Percentiles rank a stretch among this genome's conserved stretches.
phyloP scores from a whole-genome alignment of 1,284 basidiomycete genomes.

The Fistulinella staudtii region DNA sequence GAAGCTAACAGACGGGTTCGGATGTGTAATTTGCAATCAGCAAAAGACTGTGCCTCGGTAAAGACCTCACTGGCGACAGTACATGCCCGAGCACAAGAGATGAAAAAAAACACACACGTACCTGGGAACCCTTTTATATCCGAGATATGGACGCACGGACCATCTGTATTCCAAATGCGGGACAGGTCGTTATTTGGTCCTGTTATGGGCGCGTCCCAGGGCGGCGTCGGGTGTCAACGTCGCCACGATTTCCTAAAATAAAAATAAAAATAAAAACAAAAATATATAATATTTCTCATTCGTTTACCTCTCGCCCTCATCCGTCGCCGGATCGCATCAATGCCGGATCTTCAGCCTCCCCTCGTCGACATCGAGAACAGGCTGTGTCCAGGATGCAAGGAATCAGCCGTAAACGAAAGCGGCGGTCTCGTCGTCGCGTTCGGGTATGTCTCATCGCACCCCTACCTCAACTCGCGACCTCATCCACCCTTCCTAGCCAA shows the following conservation, averaged over 20 bases:
- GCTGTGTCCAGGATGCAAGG: slow-evolving; percentile 81
- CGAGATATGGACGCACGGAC: slow-evolving; percentile 39
- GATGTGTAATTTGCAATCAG: slow-evolving; percentile 93
- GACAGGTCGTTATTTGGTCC: not conserved
- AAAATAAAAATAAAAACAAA: not conserved
- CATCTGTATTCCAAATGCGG: slow-evolving; percentile 20
- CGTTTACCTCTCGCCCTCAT: no score
- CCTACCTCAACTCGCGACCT: not conserved
- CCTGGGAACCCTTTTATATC: not conserved
- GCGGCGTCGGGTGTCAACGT: not conserved
- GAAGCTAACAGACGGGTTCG: slow-evolving; percentile 75
- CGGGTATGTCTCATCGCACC: slow-evolving; percentile 69
- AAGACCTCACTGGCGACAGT: slow-evolving; percentile 88
- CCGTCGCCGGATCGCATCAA: no score
- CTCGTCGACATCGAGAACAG: slow-evolving; percentile 50
- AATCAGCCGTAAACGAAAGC: slow-evolving; percentile 77
- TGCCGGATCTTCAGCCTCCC: slow-evolving; percentile 10
- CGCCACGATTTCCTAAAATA: not conserved
- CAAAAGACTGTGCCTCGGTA: slow-evolving; percentile 91
- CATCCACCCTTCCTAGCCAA: slow-evolving; percentile 45
- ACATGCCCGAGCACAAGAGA: slow-evolving; percentile 91
- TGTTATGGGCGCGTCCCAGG: not conserved
- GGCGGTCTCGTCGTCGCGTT: slow-evolving; percentile 90
- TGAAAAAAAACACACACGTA: slow-evolving; percentile 41
- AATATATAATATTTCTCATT: not conserved